Base-by-base conservation (phyloP, 1,284 basidiomycete genomes). In the Boletus mariae region DNA sequence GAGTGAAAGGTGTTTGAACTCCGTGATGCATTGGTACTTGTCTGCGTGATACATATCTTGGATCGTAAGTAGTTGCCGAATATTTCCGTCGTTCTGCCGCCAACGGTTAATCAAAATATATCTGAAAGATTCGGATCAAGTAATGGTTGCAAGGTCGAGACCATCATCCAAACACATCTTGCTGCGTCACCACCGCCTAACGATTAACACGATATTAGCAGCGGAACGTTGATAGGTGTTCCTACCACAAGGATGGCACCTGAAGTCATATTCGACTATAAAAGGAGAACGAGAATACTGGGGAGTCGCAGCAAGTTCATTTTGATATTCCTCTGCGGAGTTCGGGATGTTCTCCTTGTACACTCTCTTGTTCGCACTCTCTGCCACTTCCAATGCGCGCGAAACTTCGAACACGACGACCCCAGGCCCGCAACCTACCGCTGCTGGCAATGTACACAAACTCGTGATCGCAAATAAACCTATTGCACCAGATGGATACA, bases 401-500 rank as follows among this genome's bases (percentile, higher is more conserved):
- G 42, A n/a, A 37, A 13, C 35, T n/a, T 37, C 35, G 7, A 6
- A n/a, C 20, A 23, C 10, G 12, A 6, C 38, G 10, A 3, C 38
- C 10, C 20, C n/a, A 17, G 28, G n/a, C 5, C 28, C 43, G 2
- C n/a, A 31, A 6, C 28, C 43, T 12, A 31, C 26, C 10, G 12
- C 28, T 17, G 5, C 43, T 45, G 42, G 42, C 5, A 11, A 52
- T 1, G 41, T 45, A 5, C 48, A 47, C 20, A 25, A 49, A 15
- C 44, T 59, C 20, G 41, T 49, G 5, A 58, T 70, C 28, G 58
- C 49, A n/a, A 66, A 68, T 45, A 51, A 45, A 13, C 29, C 57
- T 25, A 57, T 70, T 32, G 49, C 63, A 8, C 68, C 68, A 8
- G 68, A 70, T 56, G 68, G 68, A 8, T 65, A 61, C 48, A 51